Base-by-base conservation (phyloP, 2,329 filamentous ascomycete genomes). In the Cyanodermella asteris region DNA sequence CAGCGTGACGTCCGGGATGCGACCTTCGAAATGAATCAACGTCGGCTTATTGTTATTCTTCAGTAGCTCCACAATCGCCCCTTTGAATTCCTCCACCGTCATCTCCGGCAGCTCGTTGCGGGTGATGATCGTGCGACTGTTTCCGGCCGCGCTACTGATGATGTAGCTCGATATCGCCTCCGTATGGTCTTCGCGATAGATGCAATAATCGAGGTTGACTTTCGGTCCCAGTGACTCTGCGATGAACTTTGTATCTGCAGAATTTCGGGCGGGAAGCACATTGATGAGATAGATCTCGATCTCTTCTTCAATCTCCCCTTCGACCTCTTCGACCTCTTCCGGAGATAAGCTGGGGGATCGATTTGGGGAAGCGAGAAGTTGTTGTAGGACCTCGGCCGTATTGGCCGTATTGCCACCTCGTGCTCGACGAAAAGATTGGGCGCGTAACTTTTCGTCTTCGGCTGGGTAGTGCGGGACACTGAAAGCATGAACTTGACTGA, bases 371-470 rank as follows among this genome's bases (percentile, higher is more conserved):
- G 32, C 27, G 8, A 67, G 38, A 11, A 76, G 55, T 41, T 80
- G 70, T 32, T 65, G 57, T 14, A 81, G 50, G 6, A 81, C 72
- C 40, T 78, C 61, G 17, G 78, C 58, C 4, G 64, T 63, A 42
- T 81, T 81, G 13, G 68, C 61, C 33, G 69, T 68, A 43, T 81
- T 82, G 16, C 74, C 74, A 26, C 75, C 74, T 14, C 72, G 61
- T 16, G 73, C 63, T 21, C 59, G 57, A 18, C 52, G 47, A 27
- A 73, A 42, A 13, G 41, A 53, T 3, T 61, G 61, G 11, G 74
- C 72, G 16, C 73, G 68, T 20, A 76, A 53, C 45, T 81, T 81
- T 23, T 65, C 59, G 50, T 82, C 74, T 48, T 81, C 73, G 5
- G 47, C 45, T 2, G 73, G 73, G 40, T 66, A 78, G 38, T 64